Base-by-base conservation (phyloP, 2,329 filamentous ascomycete genomes). In the Penicillium sp. region DNA sequence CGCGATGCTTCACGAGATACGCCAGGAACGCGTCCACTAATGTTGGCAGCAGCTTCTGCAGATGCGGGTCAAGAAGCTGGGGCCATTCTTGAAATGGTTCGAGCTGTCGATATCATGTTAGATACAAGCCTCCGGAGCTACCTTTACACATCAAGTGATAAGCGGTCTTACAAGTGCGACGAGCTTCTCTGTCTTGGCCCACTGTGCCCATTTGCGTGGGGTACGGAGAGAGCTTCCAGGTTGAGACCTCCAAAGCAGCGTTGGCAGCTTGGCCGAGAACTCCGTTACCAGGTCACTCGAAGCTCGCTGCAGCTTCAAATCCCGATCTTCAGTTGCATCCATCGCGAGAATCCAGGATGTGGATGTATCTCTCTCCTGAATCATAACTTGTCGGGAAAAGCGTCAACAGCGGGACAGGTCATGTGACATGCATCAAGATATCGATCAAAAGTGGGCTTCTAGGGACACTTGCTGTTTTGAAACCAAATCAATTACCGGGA, bases 81-180 rank as follows among this genome's bases (percentile, higher is more conserved):
- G 95, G 95, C 66, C 96, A 89, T 81, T 97, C 93, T 82, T 98
- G 94, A 69, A 98, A 99, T 1, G 90, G 88, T 68, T 97, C 93
- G 53, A 99, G 86, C 80, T 81, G 60, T 64, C 58, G 19, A 19
- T 25, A 16, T 43, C 14, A 10, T 33, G 59, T 64, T 40, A 71
- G 55, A 58, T 60, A 61, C 25, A 4, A n/a, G 55, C 52, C 57
- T 45, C 7, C 8, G 10, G 42, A 10, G 3, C n/a, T 3, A n/a
- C 22, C 0, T 4, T 13, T 40, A 16, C 10, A 6, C 6, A 3
- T 6, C 14, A 11, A 7, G 2, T 28, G 25, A 65, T 58, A 3
- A 48, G 26, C 33, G 51, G 30, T 51, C 78, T 71, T 75, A 79
- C 78, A 62, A 80, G 73, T 28, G 66, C 65, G 54, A 78, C 74